Percentiles rank a stretch among this genome's conserved stretches.
Evolutionary conservation across 495 filamentous ascomycete genomes (phyloP).

Genomic region (Penicillium coffeae): DNA sequence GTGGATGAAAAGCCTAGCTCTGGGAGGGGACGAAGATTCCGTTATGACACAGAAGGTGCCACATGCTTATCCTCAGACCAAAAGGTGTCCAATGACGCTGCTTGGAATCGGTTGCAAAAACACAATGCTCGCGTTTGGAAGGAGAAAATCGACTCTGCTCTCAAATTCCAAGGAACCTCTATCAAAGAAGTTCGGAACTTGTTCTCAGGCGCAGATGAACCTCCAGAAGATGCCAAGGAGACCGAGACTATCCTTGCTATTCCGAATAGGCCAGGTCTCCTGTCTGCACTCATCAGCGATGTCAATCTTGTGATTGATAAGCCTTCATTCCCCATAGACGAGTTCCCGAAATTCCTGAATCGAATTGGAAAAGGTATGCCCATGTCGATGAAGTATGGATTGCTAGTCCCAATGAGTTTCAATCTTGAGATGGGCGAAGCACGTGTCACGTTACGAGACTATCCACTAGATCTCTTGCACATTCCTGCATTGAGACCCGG

Average conservation of each 20-base stretch:
- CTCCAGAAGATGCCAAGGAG: slow-evolving; percentile 75
- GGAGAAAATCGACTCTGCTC: slow-evolving; percentile 75
- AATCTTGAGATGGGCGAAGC: slow-evolving; percentile 91
- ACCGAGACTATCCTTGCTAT: slow-evolving; percentile 82
- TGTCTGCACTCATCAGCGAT: slow-evolving; percentile 78
- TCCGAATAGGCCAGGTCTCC: slow-evolving; percentile 78
- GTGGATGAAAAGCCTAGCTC: slow-evolving; percentile 23
- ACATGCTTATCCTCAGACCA: slow-evolving; percentile 63
- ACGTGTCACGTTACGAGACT: slow-evolving; percentile 79
- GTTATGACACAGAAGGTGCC: slow-evolving; percentile 76
- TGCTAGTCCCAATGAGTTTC: slow-evolving; percentile 86
- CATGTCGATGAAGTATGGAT: slow-evolving; percentile 77
- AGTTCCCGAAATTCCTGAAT: slow-evolving; percentile 79
- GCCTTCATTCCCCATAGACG: slow-evolving; percentile 78
- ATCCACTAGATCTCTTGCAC: slow-evolving; percentile 88
- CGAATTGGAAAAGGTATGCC: slow-evolving; percentile 95
- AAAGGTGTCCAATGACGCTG: slow-evolving; percentile 67
- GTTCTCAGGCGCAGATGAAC: slow-evolving; percentile 80
- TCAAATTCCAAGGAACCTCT: slow-evolving; percentile 62
- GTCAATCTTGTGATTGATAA: slow-evolving; percentile 85
- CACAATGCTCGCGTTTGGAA: slow-evolving; percentile 93
- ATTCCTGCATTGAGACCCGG: slow-evolving; percentile 76
- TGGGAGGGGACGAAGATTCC: slow-evolving; percentile 48
- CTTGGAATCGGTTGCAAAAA: slow-evolving; percentile 66
- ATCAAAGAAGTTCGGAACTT: slow-evolving; percentile 75